Percentiles rank a stretch among this genome's conserved stretches.
Evolutionary conservation across 768 basidiomycete genomes (phyloP).

Genomic region (Hortiboletus flavorubellus): DNA sequence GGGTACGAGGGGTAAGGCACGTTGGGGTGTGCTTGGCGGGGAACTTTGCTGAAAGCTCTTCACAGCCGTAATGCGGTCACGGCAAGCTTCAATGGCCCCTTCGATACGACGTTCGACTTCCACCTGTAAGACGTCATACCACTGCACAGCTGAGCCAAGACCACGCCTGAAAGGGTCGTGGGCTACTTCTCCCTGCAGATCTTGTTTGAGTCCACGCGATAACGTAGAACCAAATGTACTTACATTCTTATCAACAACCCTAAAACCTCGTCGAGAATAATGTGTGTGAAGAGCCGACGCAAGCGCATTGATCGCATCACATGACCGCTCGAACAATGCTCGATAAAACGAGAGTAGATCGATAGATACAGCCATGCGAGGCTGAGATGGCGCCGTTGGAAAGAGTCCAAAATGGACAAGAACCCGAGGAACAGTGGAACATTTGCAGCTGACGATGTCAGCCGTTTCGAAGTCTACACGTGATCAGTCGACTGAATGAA

Average conservation of each 20-base stretch:
- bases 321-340: not conserved
- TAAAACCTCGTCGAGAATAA: not conserved
- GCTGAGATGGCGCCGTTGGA: too few relatives aligned
- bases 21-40: too few relatives aligned
- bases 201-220: not conserved
- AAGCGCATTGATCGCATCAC: not conserved
- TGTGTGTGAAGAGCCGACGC: not conserved
- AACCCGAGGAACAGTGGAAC: not conserved
- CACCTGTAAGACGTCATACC: slow-evolving; percentile 25
- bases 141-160: slow-evolving; percentile 26
- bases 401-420: too few relatives aligned
- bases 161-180: slow-evolving; percentile 28
- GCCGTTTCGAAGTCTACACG: too few relatives aligned
- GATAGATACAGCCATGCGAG: too few relatives aligned
- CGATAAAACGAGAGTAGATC: too few relatives aligned
- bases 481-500: too few relatives aligned
- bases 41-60: too few relatives aligned
- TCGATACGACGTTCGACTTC: slow-evolving; percentile 8
- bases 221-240: too few relatives aligned
- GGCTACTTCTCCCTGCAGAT: not conserved
- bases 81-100: not conserved
- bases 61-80: not conserved
- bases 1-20: too few relatives aligned
- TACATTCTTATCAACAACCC: not conserved
- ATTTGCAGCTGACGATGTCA: not conserved